Conservation (phyloP, 805 yeast species). For the Zygotorulaspora florentina region DNA sequence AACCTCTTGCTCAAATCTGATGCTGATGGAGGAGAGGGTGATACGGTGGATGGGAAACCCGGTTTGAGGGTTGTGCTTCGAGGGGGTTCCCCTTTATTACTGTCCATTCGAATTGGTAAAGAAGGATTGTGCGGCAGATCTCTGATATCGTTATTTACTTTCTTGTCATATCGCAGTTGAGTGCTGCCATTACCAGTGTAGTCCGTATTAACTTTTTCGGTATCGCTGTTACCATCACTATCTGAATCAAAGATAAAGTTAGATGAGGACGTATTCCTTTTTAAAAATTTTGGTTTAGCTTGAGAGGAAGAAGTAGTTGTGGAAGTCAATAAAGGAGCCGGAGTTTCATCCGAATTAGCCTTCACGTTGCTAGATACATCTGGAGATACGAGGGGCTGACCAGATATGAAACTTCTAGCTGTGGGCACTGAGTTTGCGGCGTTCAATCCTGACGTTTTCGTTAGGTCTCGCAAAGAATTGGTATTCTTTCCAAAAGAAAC, state of each 20-base stretch:
- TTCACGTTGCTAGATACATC: background rate
- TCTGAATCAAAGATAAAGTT: constrained; percentile 33
- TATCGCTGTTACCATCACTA: constrained; percentile 27
- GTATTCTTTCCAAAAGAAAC: constrained; percentile 29
- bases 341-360: background rate
- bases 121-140: background rate
- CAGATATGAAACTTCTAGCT: constrained; percentile 33
- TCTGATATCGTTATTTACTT: background rate
- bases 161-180: background rate
- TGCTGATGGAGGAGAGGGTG: constrained; percentile 6
- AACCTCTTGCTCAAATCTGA: constrained; percentile 12
- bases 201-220: constrained; percentile 2
- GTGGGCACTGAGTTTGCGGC: constrained; percentile 9
- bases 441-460: constrained; percentile 11
- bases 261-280: constrained; percentile 20
- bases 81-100: constrained; percentile 9
- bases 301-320: constrained; percentile 7
- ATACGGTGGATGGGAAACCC: constrained; percentile 4
- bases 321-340: constrained; percentile 1
- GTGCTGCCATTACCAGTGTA: background rate
- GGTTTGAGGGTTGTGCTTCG: constrained; percentile 11
- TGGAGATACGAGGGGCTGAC: constrained; percentile 19
- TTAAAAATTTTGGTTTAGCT: constrained; percentile 9
- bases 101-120: background rate
- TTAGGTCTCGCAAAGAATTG: constrained; percentile 26